Percentiles rank a stretch among this genome's conserved stretches.
Evolutionary conservation across 2,329 filamentous ascomycete species (phyloP).

Genomic region (Verticillium klebahnii): DNA sequence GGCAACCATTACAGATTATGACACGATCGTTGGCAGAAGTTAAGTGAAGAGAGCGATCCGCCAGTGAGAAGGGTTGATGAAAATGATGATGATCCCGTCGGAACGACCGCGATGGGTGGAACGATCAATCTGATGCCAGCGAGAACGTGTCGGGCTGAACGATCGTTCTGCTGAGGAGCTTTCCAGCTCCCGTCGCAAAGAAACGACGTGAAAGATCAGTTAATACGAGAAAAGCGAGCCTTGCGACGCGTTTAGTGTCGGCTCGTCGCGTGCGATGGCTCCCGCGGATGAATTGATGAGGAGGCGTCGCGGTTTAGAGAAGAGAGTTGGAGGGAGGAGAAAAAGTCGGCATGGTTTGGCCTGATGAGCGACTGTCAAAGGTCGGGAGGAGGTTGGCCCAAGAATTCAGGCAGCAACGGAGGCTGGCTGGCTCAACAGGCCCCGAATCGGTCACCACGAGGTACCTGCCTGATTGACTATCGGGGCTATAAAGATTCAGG

Average conservation of each 20-base stretch:
- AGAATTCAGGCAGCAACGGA: background rate
- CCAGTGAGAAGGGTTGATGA: background rate
- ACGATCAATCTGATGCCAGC: background rate
- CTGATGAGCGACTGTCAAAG: background rate
- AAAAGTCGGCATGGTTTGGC: slow-evolving; percentile 19
- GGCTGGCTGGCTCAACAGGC: too few species aligned
- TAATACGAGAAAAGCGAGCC: slow-evolving; percentile 1
- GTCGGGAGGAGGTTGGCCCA: background rate
- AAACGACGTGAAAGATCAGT: background rate
- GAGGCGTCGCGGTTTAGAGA: slow-evolving; percentile 3
- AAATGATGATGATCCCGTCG: background rate
- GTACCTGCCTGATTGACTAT: too few species aligned
- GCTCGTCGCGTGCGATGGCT: slow-evolving; percentile 6
- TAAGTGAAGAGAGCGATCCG: background rate
- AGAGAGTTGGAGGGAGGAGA: slow-evolving; percentile 11
- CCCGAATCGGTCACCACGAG: too few species aligned
- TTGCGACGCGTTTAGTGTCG: slow-evolving; percentile 10
- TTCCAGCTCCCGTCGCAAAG: background rate
- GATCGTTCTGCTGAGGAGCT: background rate
- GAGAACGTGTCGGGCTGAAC: background rate
- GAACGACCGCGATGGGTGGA: background rate
- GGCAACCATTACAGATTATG: background rate
- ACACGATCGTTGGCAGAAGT: background rate
- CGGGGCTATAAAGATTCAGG: too few species aligned
- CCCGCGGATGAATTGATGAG: slow-evolving; percentile 8